These are phyloP conservation scores for Shiraia sp. DNA, from an alignment of 2,329 filamentous ascomycete species.

Conservation along the genomic window DNA sequence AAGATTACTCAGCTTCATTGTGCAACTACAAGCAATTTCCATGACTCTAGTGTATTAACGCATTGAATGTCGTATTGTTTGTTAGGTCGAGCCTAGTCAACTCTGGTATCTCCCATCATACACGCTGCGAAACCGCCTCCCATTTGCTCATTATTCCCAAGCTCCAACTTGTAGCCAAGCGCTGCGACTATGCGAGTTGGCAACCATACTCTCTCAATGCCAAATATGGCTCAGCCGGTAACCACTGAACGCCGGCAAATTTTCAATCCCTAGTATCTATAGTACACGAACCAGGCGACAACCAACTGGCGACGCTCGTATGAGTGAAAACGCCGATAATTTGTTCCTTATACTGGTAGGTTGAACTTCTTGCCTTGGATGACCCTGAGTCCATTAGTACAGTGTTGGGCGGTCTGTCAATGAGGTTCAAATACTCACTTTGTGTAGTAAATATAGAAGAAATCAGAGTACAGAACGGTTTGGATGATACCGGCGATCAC, in stretches of 20 bases:
- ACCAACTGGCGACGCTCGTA: constrained; percentile 5
- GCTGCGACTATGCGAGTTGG: too few relatives aligned
- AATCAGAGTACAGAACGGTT: constrained; percentile 95
- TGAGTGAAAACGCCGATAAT: constrained; percentile 1
- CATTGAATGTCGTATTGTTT: too few relatives aligned
- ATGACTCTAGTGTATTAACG: not conserved
- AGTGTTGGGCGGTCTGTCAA: too few relatives aligned
- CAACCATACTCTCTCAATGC: too few relatives aligned
- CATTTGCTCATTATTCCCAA: too few relatives aligned
- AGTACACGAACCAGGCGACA: constrained; percentile 12
- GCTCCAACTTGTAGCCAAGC: too few relatives aligned
- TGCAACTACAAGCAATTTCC: not conserved
- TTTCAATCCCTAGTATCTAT: constrained; percentile 10
- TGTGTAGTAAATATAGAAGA: constrained; percentile 99
- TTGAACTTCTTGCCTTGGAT: constrained; percentile 60
- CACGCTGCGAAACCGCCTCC: too few relatives aligned
- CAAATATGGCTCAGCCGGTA: not conserved
- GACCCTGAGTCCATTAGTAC: constrained; percentile 42
- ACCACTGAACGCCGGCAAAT: constrained; percentile 6
- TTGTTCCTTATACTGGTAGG: constrained; percentile 49
- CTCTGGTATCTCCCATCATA: not conserved
- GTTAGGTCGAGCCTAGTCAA: too few relatives aligned
- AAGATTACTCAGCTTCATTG: not conserved
- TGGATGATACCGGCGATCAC: constrained; percentile 89
- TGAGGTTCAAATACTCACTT: constrained; percentile 61